Conservation (phyloP, 2,329 filamentous ascomycete genomes). For the Cytospora chrysosperma region DNA sequence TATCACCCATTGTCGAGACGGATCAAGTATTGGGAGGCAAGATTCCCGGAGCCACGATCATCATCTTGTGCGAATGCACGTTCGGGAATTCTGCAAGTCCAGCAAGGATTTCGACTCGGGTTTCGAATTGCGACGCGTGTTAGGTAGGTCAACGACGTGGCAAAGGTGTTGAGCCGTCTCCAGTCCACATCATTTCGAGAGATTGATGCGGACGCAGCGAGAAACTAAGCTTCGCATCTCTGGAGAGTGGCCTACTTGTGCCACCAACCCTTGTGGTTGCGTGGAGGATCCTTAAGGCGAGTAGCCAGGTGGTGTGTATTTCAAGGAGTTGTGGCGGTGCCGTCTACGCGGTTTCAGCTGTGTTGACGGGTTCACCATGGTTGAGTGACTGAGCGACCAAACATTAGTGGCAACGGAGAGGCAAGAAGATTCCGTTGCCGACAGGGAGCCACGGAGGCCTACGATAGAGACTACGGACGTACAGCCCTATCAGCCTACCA, state of each 20-base stretch:
- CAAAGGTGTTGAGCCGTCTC: conserved; percentile 34
- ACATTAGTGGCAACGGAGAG: neutral
- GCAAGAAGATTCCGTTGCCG: neutral
- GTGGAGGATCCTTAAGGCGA: no score
- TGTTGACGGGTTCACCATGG: neutral
- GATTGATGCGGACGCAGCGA: neutral
- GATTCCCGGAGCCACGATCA: conserved; percentile 44
- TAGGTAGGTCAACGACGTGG: conserved; percentile 49
- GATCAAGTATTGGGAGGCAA: conserved; percentile 46
- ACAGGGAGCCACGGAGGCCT: neutral
- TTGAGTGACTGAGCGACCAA: neutral
- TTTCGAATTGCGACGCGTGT: conserved; percentile 38
- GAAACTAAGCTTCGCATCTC: no score
- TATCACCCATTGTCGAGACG: conserved; percentile 27
- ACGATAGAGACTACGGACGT: neutral
- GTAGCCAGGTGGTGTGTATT: no score
- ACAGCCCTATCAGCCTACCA: neutral
- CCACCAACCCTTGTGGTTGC: no score
- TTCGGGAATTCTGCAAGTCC: conserved; percentile 41
- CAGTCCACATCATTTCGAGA: neutral
- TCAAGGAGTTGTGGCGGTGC: neutral
- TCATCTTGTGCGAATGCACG: conserved; percentile 43
- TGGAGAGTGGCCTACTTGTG: no score
- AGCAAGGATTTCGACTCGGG: conserved; percentile 41
- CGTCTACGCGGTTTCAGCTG: neutral